Evolutionary conservation across 306 rosid genomes (phyloP), one percentile per base, ranked within the genome.

Genomic region (Lathyrus sativus): DNA sequence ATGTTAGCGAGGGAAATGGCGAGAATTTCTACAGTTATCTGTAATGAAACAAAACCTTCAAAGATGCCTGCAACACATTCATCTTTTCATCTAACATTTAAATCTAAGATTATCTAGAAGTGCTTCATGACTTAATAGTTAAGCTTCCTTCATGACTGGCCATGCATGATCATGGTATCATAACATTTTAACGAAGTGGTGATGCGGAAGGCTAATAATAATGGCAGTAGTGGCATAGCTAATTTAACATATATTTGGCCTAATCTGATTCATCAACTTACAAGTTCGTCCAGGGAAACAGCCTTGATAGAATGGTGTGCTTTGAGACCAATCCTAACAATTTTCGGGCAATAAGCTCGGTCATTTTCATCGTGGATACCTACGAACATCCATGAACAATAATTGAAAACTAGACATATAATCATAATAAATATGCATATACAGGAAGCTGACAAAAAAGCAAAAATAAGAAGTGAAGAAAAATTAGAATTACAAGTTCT

Each of bases 361-460:
- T 83, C 81, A 86, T 73, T 83, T 86, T 92, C 98, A 85, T 92
- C 96, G n/a, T 82, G 98, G 33, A 90, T 78, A 43, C 98, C 98
- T 92, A 81, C 63, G 41, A 60, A 77, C 37, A 74, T 82, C 65
- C 64, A 8, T 50, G 68, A 53, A 46, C 42, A 71, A 63, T 33
- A 69, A 43, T 50, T 62, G 38, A 65, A 75, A 74, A 42, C 17
- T 31, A 39, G 64, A 38, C 24, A 44, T 61, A 19, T 50, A 70
- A 65, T 22, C 38, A 51, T n/a, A 38, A 51, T 43, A 65, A 56
- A 19, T 56, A 19, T 18, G 35, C 10, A 41, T 41, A 44, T 33
- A 58, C 31, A 14, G 22, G 24, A 61, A 49, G 43, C 54, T 69
- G 11, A 15, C 18, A 50, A 64, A 48, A 43, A 54, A 19, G 31